Evolutionary conservation across 2,329 filamentous ascomycete genomes (phyloP), one percentile per base, ranked within the genome.

Genomic region (Pseudocercospora eumusae): DNA sequence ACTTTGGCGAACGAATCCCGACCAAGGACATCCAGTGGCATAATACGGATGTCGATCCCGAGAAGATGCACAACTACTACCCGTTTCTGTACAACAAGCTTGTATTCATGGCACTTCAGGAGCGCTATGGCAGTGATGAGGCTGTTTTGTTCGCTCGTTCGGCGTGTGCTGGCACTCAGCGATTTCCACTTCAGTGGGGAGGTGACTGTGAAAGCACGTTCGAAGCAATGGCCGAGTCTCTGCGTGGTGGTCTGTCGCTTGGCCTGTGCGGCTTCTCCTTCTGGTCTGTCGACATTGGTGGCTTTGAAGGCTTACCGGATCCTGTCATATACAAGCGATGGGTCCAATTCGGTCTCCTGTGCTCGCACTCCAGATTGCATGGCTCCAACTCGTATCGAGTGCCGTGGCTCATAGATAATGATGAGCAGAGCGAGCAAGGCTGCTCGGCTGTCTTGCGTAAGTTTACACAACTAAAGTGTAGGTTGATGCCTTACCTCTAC

Each of bases 51-150:
- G 72, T 79, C n/a, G 86, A 90, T 68, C 83, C 87, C 1, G 79
- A 78, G 56, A 84, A 83, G 68, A 91, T 91, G 88, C 89, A 91
- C 77, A 91, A 91, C 75, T 91, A 85, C 77, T 91, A 91, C 74
- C 82, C 88, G n/a, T 88, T 88, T 70, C 75, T 87, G 2, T 91
- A 89, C 78, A 91, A 91, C 80, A 84, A 86, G 67, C 75, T 85
- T 60, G 88, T 90, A 7, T 90, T 88, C 71, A 84, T 88, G 69
- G 82, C 86, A 0, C 79, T 91, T 11, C 82, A 86, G 70, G 77
- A 78, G 77, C 65, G 76, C 68, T 69, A 81, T 73, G 82, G 84
- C 15, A 74, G 77, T 55, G 75, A 81, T 55, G 77, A 84, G 69
- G 82, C 86, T 64, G 84, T 88, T 44, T 82, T 91, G 1, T 91